phyloP scores from a whole-genome alignment of 1,284 basidiomycete species.

The Ustilago crameri region DNA sequence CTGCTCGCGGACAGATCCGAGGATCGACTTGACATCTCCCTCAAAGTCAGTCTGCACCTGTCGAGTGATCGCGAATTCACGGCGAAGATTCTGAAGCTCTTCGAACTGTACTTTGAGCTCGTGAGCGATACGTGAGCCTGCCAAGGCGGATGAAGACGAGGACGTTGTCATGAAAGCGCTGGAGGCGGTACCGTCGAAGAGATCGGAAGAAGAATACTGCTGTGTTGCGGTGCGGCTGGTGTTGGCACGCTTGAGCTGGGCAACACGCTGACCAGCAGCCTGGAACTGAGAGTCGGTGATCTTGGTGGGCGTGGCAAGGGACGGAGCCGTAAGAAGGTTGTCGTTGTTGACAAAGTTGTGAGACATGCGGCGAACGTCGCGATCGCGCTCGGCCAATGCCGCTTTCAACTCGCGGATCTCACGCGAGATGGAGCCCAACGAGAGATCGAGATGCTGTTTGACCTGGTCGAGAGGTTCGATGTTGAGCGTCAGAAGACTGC shows the following conservation, averaged over 20 bases:
- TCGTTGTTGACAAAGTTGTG: constrained; percentile 19
- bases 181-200: neutral
- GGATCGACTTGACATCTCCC: constrained; percentile 85
- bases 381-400: constrained; percentile 71
- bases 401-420: constrained; percentile 90
- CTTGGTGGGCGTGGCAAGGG: constrained; percentile 36
- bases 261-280: constrained; percentile 61
- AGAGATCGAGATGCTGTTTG: constrained; percentile 94
- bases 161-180: neutral
- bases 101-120: constrained; percentile 92
- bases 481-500: constrained; percentile 87
- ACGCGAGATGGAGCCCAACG: constrained; percentile 84
- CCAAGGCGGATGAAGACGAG: constrained; percentile 16
- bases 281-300: constrained; percentile 65
- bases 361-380: constrained; percentile 39
- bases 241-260: constrained; percentile 55
- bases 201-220: neutral
- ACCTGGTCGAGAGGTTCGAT: constrained; percentile 98
- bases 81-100: constrained; percentile 89
- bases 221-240: constrained; percentile 26
- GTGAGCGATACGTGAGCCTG: constrained; percentile 55
- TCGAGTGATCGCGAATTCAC: constrained; percentile 90
- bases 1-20: constrained; percentile 81
- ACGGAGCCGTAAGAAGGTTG: constrained; percentile 17
- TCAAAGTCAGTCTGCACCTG: constrained; percentile 94